Conservation (phyloP, 768 basidiomycete species). For the Calocybe indica region DNA sequence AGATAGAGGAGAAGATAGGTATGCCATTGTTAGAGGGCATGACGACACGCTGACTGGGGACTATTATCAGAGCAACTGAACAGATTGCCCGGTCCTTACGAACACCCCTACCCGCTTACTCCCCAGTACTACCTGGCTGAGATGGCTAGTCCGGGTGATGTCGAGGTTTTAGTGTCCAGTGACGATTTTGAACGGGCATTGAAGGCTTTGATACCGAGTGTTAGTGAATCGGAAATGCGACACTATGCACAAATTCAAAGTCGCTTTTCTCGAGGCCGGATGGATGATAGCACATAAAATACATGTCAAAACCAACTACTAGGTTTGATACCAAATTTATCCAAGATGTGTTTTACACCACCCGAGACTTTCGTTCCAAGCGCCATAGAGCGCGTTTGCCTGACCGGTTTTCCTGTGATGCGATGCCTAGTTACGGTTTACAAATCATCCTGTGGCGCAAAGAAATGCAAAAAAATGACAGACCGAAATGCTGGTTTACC, state of each 20-base stretch:
- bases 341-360: constrained; percentile 48
- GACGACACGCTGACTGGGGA: neutral
- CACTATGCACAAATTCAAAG: constrained; percentile 74
- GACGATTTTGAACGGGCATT: constrained; percentile 78
- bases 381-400: constrained; percentile 32
- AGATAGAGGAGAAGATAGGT: constrained; percentile 75
- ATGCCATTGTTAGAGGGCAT: constrained; percentile 9
- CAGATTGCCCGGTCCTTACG: constrained; percentile 28
- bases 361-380: constrained; percentile 41
- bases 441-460: too few species aligned
- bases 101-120: constrained; percentile 66
- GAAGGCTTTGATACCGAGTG: constrained; percentile 66
- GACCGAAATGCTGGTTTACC: constrained; percentile 50
- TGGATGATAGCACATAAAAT: neutral
- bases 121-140: constrained; percentile 89
- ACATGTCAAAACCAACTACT: constrained; percentile 47
- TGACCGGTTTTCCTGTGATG: constrained; percentile 42
- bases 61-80: constrained; percentile 39
- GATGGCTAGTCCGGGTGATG: constrained; percentile 63
- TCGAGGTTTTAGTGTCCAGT: constrained; percentile 66
- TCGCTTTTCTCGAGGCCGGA: constrained; percentile 46
- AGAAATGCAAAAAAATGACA: constrained; percentile 10
- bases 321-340: constrained; percentile 48
- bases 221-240: constrained; percentile 80
- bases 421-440: constrained; percentile 29